Base-by-base conservation (phyloP, 2,329 filamentous ascomycete species). In the Pezicula neosporulosa region DNA sequence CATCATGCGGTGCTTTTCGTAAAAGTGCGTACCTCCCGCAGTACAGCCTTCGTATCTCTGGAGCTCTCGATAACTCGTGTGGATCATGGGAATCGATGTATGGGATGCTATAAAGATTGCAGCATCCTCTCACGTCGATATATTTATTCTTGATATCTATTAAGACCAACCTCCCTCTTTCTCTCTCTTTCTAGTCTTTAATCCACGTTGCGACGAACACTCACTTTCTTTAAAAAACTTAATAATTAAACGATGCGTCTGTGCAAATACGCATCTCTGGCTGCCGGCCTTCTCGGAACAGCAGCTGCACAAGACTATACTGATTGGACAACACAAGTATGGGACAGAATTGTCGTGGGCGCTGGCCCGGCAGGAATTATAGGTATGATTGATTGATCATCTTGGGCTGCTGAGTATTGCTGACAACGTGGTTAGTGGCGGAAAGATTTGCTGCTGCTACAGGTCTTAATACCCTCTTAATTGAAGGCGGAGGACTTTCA, bases 341-440 rank as follows among this genome's bases (percentile, higher is more conserved):
- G 64, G 54, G 63, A 65, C 53, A 60, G 58, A 35, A 76, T 78
- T 44, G 63, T 78, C 15, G 68, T 77, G 16, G 75, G 75, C n/a
- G 73, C 75, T 35, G 77, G 77, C 28, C 74, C 77, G 7, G 76
- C 76, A 7, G 77, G 77, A 6, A 77, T 81, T 48, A 75, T 80
- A 28, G 56, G 60, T 63, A 46, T 37, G 53, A 19, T 39, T 10
- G 53, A 19, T 39, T 10, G 12, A 38, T 44, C 28, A 36, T 45
- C 39, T 49, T 16, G 42, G 16, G 30, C 35, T 30, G 48, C 33
- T 52, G 36, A 18, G 30, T 27, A 47, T 49, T 37, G 27, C 38
- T 50, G 9, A 39, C 15, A 24, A 39, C 15, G 15, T 45, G n/a
- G 8, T 16, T 36, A 54, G 72, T 76, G 33, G 75, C 77, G 28